A percentile compares a stretch with the other conserved stretches of the same genome.
Conservation (phyloP, 306 rosid genomes). For the Styphnolobium japonicum region DNA sequence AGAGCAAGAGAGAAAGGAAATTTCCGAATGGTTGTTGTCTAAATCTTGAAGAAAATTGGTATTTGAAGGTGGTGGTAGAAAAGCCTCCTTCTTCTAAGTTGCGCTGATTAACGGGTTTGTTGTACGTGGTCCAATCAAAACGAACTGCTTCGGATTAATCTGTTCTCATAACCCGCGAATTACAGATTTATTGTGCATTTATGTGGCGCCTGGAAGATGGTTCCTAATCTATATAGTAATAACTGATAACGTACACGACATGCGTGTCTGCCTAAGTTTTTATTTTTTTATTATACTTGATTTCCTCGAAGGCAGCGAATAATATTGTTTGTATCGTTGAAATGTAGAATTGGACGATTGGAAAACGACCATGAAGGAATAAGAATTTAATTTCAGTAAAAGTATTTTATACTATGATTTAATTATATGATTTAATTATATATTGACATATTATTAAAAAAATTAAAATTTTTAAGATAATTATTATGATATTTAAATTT, state of each 20-base stretch:
- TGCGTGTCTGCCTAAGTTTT: not conserved
- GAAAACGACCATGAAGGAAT: too few relatives aligned
- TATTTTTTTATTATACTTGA: too few relatives aligned
- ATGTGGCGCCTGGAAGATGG: constrained; percentile 49
- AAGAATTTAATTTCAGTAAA: too few relatives aligned
- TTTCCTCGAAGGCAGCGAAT: too few relatives aligned
- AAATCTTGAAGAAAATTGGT: not conserved
- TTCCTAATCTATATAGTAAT: not conserved
- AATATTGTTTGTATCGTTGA: too few relatives aligned
- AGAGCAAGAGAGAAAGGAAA: not conserved
- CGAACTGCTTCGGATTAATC: constrained; percentile 20
- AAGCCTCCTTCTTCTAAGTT: not conserved
- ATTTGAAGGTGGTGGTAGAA: constrained; percentile 2
- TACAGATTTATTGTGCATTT: not conserved
- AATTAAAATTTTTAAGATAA: too few relatives aligned
- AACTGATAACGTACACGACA: constrained; percentile 16
- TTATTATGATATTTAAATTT: too few relatives aligned
- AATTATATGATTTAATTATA: too few relatives aligned
- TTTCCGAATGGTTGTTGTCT: not conserved
- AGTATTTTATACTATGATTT: too few relatives aligned
- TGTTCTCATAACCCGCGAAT: constrained; percentile 14
- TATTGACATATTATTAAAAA: too few relatives aligned
- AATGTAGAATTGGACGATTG: too few relatives aligned
- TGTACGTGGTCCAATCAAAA: constrained; percentile 38
- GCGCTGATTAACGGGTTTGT: not conserved